Evolutionary conservation across 495 filamentous ascomycete species (phyloP), one percentile per base, ranked within the genome.

Genomic region (Xylaria flabelliformis): DNA sequence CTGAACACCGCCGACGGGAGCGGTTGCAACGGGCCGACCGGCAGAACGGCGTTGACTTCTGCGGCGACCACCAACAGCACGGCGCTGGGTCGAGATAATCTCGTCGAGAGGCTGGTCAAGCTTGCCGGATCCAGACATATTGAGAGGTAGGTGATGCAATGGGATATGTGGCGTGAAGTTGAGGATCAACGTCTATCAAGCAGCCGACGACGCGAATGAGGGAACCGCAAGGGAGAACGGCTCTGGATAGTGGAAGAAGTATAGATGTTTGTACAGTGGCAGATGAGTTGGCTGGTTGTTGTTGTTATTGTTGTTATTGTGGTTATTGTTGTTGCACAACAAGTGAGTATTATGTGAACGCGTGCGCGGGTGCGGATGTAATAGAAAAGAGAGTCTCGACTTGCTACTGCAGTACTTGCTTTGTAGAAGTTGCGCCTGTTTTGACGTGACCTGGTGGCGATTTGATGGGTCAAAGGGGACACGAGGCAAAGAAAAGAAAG

Each of bases 81-180:
- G 85, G 76, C 89, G 87, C 74, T 90, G 89, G 80, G 88, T 90
- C 76, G 90, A 92, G 87, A 98, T 88, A 82, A 99, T 97, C 83
- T 97, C 93, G 81, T 98, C 96, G 69, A 99, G 90, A 85, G 94
- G 93, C 85, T 94, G 89, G 81, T 98, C 94, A 75, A 99, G 91
- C 84, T 98, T 98, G 82, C 88, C 63, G 85, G 94, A 93, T 82
- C 88, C 63, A 85, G 94, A 93, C 94, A 97, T 97, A 68, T 74
- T 90, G 83, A 82, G 77, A 74, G 69, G 74, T 79, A 62, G 65
- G 73, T 74, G 73, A 71, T 78, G 72, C 42, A 63, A 48, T 76
- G 48, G 77, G 46, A 39, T 39, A 70, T 39, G n/a, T 21, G 34
- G 53, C 24, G 29, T n/a, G 55, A 72, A 69, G 71, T 66, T 66